These are phyloP conservation scores for Xylaria sp. DNA, from an alignment of 2,329 filamentous ascomycete species.

Conservation along the genomic window DNA sequence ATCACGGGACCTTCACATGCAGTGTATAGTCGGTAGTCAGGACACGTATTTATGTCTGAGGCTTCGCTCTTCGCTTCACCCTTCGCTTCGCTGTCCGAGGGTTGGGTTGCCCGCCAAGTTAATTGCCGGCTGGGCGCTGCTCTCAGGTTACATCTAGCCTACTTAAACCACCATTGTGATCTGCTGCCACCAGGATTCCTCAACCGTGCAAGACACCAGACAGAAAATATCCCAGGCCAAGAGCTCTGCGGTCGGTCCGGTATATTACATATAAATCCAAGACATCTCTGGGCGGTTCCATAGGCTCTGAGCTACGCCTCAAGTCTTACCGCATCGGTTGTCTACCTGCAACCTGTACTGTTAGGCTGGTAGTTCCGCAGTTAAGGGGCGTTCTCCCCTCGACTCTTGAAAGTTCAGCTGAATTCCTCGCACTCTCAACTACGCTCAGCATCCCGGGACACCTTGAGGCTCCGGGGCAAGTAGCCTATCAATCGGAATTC, in stretches of 20 bases:
- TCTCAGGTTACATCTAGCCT: slow-evolving; percentile 21
- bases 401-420: background rate
- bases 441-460: background rate
- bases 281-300: slow-evolving; percentile 13
- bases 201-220: no score
- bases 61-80: no score
- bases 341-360: background rate
- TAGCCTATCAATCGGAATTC: background rate
- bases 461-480: background rate
- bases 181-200: slow-evolving; percentile 11
- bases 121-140: slow-evolving; percentile 23
- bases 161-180: slow-evolving; percentile 1
- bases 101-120: slow-evolving; percentile 23
- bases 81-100: slow-evolving; percentile 19
- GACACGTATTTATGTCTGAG: slow-evolving; percentile 22
- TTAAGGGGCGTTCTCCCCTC: background rate
- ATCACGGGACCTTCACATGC: slow-evolving; percentile 2
- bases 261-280: slow-evolving; percentile 18
- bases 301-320: background rate
- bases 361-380: slow-evolving; percentile 3
- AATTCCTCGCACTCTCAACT: background rate
- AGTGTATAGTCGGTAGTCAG: background rate
- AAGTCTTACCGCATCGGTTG: slow-evolving; percentile 9
- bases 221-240: slow-evolving; percentile 28
- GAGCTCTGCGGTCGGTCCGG: slow-evolving; percentile 7